phyloP scores from a whole-genome alignment of 1,139 yeast species.

The Nakaseomyces sp. region DNA sequence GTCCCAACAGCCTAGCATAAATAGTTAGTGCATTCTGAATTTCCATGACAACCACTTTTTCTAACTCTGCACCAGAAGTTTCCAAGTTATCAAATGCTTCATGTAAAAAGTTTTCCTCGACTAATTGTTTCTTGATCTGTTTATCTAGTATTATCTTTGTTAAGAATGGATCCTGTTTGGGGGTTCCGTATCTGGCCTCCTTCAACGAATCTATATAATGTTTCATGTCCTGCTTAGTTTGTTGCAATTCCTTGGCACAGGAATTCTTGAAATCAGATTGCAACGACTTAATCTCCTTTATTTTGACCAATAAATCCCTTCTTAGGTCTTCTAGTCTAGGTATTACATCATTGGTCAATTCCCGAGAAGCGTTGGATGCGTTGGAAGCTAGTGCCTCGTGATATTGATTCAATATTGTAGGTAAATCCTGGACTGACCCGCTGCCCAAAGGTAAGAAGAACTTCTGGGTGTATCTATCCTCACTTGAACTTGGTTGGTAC shows the following conservation, averaged over 20 bases:
- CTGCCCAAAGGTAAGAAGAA: slow-evolving; percentile 57
- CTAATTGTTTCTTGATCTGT: slow-evolving; percentile 66
- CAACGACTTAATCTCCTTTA: slow-evolving; percentile 74
- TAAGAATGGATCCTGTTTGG: slow-evolving; percentile 65
- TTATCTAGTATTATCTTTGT: slow-evolving; percentile 63
- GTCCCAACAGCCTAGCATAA: slow-evolving; percentile 59
- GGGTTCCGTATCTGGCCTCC: slow-evolving; percentile 24
- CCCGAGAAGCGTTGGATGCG: slow-evolving; percentile 63
- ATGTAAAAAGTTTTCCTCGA: slow-evolving; percentile 77
- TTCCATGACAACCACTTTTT: slow-evolving; percentile 79
- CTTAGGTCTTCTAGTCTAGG: slow-evolving; percentile 82
- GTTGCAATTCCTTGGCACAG: slow-evolving; percentile 56
- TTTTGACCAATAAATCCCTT: slow-evolving; percentile 71
- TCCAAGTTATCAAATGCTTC: slow-evolving; percentile 86
- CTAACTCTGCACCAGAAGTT: slow-evolving; percentile 80
- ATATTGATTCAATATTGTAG: slow-evolving; percentile 57
- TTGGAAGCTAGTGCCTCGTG: slow-evolving; percentile 66
- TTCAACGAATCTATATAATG: slow-evolving; percentile 42
- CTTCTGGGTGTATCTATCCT: slow-evolving; percentile 25
- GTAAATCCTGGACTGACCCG: slow-evolving; percentile 76
- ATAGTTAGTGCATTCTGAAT: slow-evolving; percentile 70
- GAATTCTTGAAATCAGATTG: slow-evolving; percentile 76
- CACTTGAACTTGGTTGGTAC: slow-evolving; percentile 20
- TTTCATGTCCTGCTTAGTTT: slow-evolving; percentile 47
- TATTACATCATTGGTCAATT: slow-evolving; percentile 54